Evolutionary conservation across 768 basidiomycete species (phyloP), one percentile per base, ranked within the genome.

Genomic region (Gyrodon lividus): DNA sequence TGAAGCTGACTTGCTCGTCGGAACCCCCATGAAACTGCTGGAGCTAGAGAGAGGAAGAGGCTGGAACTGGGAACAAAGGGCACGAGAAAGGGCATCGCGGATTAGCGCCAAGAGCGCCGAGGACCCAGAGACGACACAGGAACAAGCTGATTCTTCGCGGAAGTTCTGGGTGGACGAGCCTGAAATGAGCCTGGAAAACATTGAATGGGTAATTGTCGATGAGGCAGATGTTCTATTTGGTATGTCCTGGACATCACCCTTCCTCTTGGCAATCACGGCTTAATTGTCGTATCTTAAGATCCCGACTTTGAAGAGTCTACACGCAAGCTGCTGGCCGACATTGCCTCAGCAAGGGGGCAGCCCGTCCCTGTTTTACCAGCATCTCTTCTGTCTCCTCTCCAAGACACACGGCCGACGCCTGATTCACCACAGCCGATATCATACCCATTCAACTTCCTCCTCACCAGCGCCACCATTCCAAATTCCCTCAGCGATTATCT

Each of bases 201-300:
- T 95, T 1, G 91, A 96, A 60, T 96, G 92, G 92, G 86, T 96
- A 6, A 76, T 95, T 3, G 73, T 96, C 1, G 94, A 97, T 54
- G 93, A 97, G 63, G 93, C 94, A 0, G 94, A 96, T 64, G 82
- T 97, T 43, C 73, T 95, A 12, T 86, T 96, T 47, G 91, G 93
- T 90, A 56, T 44, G 79, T 68, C 9, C 30, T 39, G 8, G 3
- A 28, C 28, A 10, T 20, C 17, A 19, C 6, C 33, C 23, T 28
- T 35, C 23, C 39, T n/a, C n/a, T 16, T 31, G 12, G 12, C 28
- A 12, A 31, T 33, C 44, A 23, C 9, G 33, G 9, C 34, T 48
- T 33, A 46, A 47, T 52, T 23, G 46, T 42, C 33, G 43, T 23
- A 35, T 4, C 14, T 24, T 5, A 57, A 95, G 92, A 93, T 62